Evolutionary conservation across 2,329 filamentous ascomycete species (phyloP).

Genomic region (Spiromastix sp.): DNA sequence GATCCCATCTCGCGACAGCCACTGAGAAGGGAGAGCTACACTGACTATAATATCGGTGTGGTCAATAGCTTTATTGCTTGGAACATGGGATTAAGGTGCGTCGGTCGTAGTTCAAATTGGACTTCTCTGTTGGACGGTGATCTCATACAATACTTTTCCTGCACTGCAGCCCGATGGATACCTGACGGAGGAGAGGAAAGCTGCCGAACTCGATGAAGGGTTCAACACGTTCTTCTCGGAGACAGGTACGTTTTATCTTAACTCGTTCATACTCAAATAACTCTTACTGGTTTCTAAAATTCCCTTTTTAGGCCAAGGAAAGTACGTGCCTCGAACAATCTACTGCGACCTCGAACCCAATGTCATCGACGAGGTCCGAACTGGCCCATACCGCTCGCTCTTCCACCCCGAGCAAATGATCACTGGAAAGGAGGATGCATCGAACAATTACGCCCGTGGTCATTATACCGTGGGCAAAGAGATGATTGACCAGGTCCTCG

Average conservation of each 20-base stretch:
- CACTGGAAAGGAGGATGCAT: slow-evolving; percentile 99
- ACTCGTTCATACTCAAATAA: slow-evolving; percentile 14
- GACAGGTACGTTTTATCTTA: slow-evolving; percentile 60
- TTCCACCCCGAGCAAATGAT: slow-evolving; percentile 99
- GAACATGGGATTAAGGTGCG: slow-evolving; percentile 98
- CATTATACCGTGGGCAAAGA: slow-evolving; percentile 99
- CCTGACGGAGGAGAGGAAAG: slow-evolving; percentile 96
- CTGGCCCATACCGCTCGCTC: slow-evolving; percentile 86
- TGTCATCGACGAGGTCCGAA: slow-evolving; percentile 98
- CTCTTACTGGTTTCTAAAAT: slow-evolving; percentile 11
- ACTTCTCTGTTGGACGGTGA: not conserved
- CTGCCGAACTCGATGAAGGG: slow-evolving; percentile 81
- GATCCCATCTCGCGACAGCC: not conserved
- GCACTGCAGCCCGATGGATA: slow-evolving; percentile 82
- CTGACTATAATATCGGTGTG: slow-evolving; percentile 8
- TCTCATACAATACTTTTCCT: slow-evolving; percentile 13
- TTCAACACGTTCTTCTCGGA: slow-evolving; percentile 99
- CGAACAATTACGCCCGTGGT: slow-evolving; percentile 99
- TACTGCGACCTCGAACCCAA: slow-evolving; percentile 99
- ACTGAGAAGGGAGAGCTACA: slow-evolving; percentile 2
- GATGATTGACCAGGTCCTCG: slow-evolving; percentile 93
- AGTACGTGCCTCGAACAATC: slow-evolving; percentile 97
- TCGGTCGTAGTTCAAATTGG: slow-evolving; percentile 10
- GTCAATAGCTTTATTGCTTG: slow-evolving; percentile 90
- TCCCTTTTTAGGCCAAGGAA: slow-evolving; percentile 66